Evolutionary conservation across 345 rosid genomes (phyloP).

Genomic region (Geranium brycei): DNA sequence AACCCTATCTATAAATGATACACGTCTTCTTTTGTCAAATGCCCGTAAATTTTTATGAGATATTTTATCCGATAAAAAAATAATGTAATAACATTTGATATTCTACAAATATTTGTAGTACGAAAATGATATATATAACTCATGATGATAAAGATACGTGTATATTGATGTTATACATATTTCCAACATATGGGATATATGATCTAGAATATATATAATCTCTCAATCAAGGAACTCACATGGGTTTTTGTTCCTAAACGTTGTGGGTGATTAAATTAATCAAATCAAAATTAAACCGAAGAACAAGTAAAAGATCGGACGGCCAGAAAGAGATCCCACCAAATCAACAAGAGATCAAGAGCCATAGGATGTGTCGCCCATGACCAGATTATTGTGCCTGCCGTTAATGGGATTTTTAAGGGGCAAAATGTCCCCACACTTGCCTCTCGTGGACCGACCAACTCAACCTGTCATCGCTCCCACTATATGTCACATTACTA

Average conservation of each 20-base stretch:
- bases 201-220: not conserved
- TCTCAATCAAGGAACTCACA: not conserved
- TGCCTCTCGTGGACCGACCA: not conserved
- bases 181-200: not conserved
- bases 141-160: too few species aligned
- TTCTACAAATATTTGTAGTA: too few species aligned
- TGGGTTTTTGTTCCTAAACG: not conserved
- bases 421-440: not conserved
- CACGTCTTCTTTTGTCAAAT: too few species aligned
- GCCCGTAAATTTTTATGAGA: too few species aligned
- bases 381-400: not conserved
- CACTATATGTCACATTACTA: not conserved
- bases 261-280: too few species aligned
- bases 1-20: too few species aligned
- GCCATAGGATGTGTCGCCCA: not conserved
- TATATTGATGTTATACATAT: too few species aligned
- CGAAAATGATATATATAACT: too few species aligned
- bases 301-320: not conserved
- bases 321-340: not conserved
- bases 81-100: too few species aligned
- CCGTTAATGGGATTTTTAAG: not conserved
- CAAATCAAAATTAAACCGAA: not conserved
- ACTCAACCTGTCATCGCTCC: not conserved
- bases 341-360: not conserved
- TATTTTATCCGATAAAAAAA: too few species aligned